Percentiles rank a stretch among this genome's conserved stretches.
Conservation (phyloP, 768 basidiomycete species). For the Kwoniella bestiolae region DNA sequence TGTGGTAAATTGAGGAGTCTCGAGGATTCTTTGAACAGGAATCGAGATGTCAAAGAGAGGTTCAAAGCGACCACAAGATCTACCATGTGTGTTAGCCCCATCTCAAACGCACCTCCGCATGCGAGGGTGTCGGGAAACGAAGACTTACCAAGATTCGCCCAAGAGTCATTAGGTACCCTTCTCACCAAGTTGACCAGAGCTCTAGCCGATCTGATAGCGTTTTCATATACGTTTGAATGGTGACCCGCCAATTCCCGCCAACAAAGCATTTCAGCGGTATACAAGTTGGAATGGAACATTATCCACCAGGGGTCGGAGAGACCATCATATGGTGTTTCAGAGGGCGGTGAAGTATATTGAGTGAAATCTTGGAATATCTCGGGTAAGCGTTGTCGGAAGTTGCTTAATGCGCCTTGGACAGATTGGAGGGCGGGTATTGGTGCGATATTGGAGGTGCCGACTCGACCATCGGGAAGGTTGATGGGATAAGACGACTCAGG, state of each 20-base stretch:
- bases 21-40: conserved; percentile 47
- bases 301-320: conserved; percentile 52
- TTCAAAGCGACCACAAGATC: conserved; percentile 48
- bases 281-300: conserved; percentile 43
- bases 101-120: too few relatives aligned
- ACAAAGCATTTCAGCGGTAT: conserved; percentile 51
- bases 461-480: conserved; percentile 17
- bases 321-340: conserved; percentile 24
- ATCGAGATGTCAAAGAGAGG: conserved; percentile 45
- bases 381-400: conserved; percentile 34
- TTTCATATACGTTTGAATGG: conserved; percentile 34
- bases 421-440: conserved; percentile 23
- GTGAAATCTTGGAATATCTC: conserved; percentile 7
- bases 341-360: background rate
- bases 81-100: conserved; percentile 17
- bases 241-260: conserved; percentile 49
- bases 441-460: conserved; percentile 27
- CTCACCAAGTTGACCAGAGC: conserved; percentile 37
- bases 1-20: conserved; percentile 30
- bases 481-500: conserved; percentile 31
- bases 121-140: too few relatives aligned
- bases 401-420: conserved; percentile 29
- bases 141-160: conserved; percentile 49
- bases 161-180: conserved; percentile 32
- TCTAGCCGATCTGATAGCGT: conserved; percentile 44